Base-by-base conservation (phyloP, 2,329 filamentous ascomycete species). In the Xylaria sp. region DNA sequence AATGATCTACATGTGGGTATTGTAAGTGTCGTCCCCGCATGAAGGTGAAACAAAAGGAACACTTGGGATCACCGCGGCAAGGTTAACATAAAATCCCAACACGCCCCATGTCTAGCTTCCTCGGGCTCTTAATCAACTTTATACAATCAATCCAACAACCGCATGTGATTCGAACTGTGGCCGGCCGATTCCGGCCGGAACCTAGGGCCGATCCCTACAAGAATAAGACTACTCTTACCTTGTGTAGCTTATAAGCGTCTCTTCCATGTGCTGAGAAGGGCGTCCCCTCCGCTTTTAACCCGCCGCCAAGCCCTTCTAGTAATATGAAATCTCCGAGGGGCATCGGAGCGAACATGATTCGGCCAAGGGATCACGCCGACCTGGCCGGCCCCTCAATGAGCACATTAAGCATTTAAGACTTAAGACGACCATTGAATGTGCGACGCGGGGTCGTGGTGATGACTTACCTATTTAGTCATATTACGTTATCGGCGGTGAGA, bases 221-320 rank as follows among this genome's bases (percentile, higher is more conserved):
- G 10, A 23, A n/a, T 43, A 28, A 60, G 36, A 36, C 32, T 18
- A 28, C 9, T n/a, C n/a, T 12, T 12, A 13, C 7, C n/a, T 53
- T 36, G 20, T 39, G 25, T 36, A 32, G 7, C 34, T 39, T 36
- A 32, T 45, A n/a, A 48, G 3, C 15, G 15, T 7, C 23, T 36
- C 30, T 23, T 46, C 48, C 4, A 10, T 20, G n/a, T n/a, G 18
- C 50, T 6, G 32, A 9, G 18, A 5, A 50, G n/a, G 30, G 43
- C 25, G n/a, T 34, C 2, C 23, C 53, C n/a, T 55, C 50, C 57
- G 56, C 28, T 53, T 45, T 36, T 13, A 30, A 18, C 15, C 41
- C 50, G 61, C 45, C 23, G 62, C 66, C 25, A 61, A 64, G 66
- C 65, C 52, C 28, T 59, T 59, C n/a, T 45, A 59, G 25, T 15